Evolutionary conservation across 192 early-diverging fungal species (phyloP).

Genomic region (Umbelopsis ramanniana): DNA sequence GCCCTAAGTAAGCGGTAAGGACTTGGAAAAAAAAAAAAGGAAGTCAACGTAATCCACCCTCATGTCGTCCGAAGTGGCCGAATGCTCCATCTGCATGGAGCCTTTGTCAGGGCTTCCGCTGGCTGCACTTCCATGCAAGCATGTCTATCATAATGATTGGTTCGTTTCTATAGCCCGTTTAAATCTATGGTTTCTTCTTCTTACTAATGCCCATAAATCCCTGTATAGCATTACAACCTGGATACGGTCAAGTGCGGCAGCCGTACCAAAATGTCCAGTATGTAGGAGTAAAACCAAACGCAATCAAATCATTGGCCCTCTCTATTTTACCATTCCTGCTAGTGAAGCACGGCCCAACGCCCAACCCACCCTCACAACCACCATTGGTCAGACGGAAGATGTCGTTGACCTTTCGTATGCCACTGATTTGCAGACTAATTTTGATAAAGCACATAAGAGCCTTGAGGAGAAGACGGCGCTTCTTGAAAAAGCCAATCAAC

Average conservation of each 20-base stretch:
- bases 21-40: no score
- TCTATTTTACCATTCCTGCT: constrained; percentile 8
- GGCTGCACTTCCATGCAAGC: constrained; percentile 5
- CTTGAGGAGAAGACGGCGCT: background rate
- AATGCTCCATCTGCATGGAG: constrained; percentile 20
- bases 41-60: background rate
- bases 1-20: background rate
- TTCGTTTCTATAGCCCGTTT: background rate
- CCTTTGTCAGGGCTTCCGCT: background rate
- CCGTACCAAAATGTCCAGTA: constrained; percentile 13
- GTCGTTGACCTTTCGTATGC: constrained; percentile 10
- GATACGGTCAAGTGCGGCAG: background rate
- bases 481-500: background rate
- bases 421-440: constrained; percentile 8
- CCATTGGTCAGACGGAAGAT: background rate
- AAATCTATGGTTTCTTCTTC: background rate
- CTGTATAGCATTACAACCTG: background rate
- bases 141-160: constrained; percentile 17
- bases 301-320: background rate
- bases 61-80: constrained; percentile 10
- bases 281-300: constrained; percentile 1
- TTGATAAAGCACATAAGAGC: background rate
- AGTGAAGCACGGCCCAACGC: background rate
- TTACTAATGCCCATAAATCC: background rate
- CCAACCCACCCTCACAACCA: background rate